phyloP scores from a whole-genome alignment of 192 early-diverging fungal genomes.

The Gonapodya prolifera region DNA sequence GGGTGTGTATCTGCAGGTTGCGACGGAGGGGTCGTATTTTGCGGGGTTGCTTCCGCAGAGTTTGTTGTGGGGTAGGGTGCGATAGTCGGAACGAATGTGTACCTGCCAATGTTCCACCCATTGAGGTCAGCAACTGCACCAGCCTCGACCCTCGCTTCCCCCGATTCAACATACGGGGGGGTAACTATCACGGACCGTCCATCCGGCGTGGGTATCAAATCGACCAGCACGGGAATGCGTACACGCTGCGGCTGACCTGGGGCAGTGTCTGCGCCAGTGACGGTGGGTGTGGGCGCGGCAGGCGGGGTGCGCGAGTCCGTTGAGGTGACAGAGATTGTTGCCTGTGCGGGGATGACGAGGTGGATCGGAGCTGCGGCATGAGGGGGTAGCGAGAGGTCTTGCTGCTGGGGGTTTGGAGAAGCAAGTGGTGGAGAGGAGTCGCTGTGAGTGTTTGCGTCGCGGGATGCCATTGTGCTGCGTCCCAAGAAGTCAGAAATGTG shows the following conservation, averaged over 20 bases:
- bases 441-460: background rate
- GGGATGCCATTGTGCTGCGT: background rate
- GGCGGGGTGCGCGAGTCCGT: background rate
- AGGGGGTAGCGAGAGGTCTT: background rate
- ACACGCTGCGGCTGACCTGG: background rate
- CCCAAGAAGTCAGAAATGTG: background rate
- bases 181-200: background rate
- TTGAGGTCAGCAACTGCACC: background rate
- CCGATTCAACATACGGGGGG: background rate
- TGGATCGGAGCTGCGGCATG: background rate
- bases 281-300: background rate
- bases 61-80: background rate
- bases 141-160: background rate
- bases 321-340: background rate
- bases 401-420: background rate
- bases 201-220: background rate
- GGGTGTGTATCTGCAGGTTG: background rate
- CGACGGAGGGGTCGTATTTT: background rate
- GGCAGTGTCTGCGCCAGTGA: background rate
- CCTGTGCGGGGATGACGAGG: background rate
- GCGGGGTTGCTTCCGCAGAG: background rate
- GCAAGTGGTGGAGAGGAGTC: background rate
- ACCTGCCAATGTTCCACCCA: background rate
- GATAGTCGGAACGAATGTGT: background rate
- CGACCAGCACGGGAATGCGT: background rate